Evolutionary conservation across 2,329 filamentous ascomycete species (phyloP), one percentile per base, ranked within the genome.

Genomic region (Colletotrichum sp.): DNA sequence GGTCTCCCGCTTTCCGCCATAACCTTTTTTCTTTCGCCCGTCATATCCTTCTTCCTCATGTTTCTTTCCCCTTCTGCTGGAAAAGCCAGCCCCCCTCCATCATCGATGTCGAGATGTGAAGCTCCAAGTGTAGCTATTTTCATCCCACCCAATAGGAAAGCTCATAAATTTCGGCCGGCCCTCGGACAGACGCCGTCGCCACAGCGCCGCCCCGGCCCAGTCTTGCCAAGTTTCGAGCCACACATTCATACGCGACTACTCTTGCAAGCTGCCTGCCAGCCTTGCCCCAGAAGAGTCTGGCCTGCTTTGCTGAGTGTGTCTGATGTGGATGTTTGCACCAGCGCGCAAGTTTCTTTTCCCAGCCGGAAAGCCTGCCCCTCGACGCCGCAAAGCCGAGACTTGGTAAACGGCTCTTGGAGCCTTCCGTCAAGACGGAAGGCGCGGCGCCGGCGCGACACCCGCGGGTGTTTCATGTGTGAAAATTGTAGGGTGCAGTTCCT

Each of bases 11-110:
- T 49, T 28, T 26, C 71, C 59, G 67, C 63, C 28, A 36, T 68
- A 74, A 59, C 67, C 68, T 74, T 74, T 21, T 63, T 71, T 74
- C 49, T 68, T 71, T 28, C 65, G n/a, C 24, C 39, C 64, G 26
- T 26, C 62, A 21, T 12, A 28, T 24, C 18, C 26, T 59, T 59
- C 55, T 59, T 59, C 55, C n/a, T 21, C 44, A 49, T 16, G 55
- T 26, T 59, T 59, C 55, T 26, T 18, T 10, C 26, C 55, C 16
- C 59, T 30, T n/a, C 28, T 62, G 15, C 28, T 62, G 26, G 10
- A 6, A 49, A 49, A 49, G 44, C 44, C 44, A n/a, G 18, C 44
- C 44, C 44, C 44, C 44, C 44, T 49, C 44, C 44, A 49, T 49
- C 44, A 49, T 49, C 44, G 44, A 2, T 49, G 44, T 49, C n/a